These are phyloP conservation scores for Candida rishiriensis DNA, from an alignment of 805 yeast genomes.

Conservation along the genomic window DNA sequence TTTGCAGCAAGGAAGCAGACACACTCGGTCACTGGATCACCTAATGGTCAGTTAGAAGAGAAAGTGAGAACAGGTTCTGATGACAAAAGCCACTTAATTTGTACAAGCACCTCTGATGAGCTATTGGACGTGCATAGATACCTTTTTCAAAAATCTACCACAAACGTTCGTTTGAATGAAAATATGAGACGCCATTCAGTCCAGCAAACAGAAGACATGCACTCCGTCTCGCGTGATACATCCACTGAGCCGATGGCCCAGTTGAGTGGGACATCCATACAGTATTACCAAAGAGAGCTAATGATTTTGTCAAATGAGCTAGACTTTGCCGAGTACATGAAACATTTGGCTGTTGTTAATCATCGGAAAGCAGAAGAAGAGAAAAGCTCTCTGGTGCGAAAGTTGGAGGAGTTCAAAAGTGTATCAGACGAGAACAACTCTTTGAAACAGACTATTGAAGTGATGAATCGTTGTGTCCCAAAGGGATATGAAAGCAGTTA, in stretches of 20 bases:
- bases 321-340: slow-evolving; percentile 53
- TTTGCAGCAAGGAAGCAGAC: neutral
- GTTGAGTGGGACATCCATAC: slow-evolving; percentile 13
- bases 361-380: slow-evolving; percentile 27
- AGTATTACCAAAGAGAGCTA: slow-evolving; percentile 55
- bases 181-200: slow-evolving; percentile 5
- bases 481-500: too few species aligned
- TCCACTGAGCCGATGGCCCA: too few species aligned
- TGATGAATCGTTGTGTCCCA: neutral
- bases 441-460: neutral
- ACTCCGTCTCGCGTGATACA: too few species aligned
- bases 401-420: neutral
- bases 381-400: slow-evolving; percentile 20
- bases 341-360: slow-evolving; percentile 31
- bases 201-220: slow-evolving; percentile 5
- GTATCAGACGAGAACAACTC: slow-evolving; percentile 7
- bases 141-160: slow-evolving; percentile 12
- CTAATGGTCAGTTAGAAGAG: too few species aligned
- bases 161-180: neutral
- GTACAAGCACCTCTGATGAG: slow-evolving; percentile 5
- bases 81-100: too few species aligned
- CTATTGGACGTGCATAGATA: slow-evolving; percentile 17
- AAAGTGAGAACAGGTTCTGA: too few species aligned
- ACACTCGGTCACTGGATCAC: neutral
- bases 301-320: slow-evolving; percentile 54